These are phyloP conservation scores for Yueomyces sp. DNA, from an alignment of 805 yeast species.

Conservation along the genomic window DNA sequence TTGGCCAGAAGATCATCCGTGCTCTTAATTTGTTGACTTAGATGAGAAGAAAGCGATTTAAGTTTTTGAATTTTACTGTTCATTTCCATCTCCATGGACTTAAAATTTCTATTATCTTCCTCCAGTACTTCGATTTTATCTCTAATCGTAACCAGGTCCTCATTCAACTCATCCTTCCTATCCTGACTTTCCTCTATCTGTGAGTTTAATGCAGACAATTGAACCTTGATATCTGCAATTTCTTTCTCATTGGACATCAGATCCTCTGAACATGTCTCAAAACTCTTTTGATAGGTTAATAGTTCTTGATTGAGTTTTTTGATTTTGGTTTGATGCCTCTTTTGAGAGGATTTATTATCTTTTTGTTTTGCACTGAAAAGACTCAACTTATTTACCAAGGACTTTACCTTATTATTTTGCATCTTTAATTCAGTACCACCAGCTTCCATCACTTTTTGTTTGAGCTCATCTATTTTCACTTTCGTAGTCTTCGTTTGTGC, in stretches of 20 bases:
- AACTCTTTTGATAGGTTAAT: constrained; percentile 24
- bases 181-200: constrained; percentile 29
- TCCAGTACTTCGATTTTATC: constrained; percentile 29
- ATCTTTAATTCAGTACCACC: constrained; percentile 80
- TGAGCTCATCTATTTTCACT: constrained; percentile 41
- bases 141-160: constrained; percentile 27
- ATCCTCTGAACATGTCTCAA: constrained; percentile 19
- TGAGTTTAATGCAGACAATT: constrained; percentile 16
- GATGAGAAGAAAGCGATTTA: constrained; percentile 25
- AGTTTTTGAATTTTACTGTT: constrained; percentile 50
- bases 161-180: constrained; percentile 29
- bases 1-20: constrained; percentile 29
- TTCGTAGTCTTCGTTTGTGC: constrained; percentile 40
- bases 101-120: constrained; percentile 38
- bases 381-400: constrained; percentile 35
- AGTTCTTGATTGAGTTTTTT: constrained; percentile 36
- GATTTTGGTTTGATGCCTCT: constrained; percentile 37
- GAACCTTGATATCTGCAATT: constrained; percentile 17
- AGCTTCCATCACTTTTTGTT: constrained; percentile 70
- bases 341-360: constrained; percentile 52
- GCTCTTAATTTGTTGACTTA: constrained; percentile 28
- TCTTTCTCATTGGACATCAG: constrained; percentile 23
- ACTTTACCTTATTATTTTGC: constrained; percentile 67
- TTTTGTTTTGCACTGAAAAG: constrained; percentile 42
- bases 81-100: constrained; percentile 54